phyloP scores from a whole-genome alignment of 495 filamentous ascomycete genomes.

The Diplogelasinospora grovesii region DNA sequence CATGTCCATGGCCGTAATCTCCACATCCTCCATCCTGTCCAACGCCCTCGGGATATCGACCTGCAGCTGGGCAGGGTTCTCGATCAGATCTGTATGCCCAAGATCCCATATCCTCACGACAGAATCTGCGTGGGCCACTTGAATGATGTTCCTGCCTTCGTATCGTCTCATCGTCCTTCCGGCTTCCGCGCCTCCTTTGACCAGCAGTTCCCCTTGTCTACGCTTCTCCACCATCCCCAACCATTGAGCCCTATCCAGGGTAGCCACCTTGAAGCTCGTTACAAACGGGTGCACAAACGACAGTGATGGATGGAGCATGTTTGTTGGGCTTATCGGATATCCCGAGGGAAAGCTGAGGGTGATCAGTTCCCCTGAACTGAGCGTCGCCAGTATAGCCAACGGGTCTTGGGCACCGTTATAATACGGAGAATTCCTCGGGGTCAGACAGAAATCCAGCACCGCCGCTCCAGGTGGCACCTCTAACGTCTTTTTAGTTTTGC shows the following conservation, averaged over 20 bases:
- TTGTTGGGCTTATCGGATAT: constrained; percentile 81
- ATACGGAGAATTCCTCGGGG: constrained; percentile 75
- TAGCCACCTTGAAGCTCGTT: constrained; percentile 56
- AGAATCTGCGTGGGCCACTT: constrained; percentile 80
- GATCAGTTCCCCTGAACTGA: constrained; percentile 79
- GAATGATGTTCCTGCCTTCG: constrained; percentile 72
- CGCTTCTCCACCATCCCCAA: constrained; percentile 78
- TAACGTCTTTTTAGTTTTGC: constrained; percentile 60
- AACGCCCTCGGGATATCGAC: constrained; percentile 82
- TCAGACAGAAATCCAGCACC: constrained; percentile 72
- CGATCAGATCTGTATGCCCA: constrained; percentile 85
- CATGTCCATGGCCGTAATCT: constrained; percentile 68
- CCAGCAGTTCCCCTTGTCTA: constrained; percentile 61
- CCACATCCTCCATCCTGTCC: constrained; percentile 67
- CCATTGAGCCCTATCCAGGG: constrained; percentile 73
- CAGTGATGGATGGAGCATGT: constrained; percentile 78
- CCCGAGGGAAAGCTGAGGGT: constrained; percentile 89
- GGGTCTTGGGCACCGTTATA: constrained; percentile 87
- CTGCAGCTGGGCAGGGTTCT: constrained; percentile 76
- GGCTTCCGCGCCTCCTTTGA: constrained; percentile 69
- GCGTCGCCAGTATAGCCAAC: constrained; percentile 68
- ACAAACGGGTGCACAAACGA: constrained; percentile 85
- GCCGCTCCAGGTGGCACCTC: constrained; percentile 72
- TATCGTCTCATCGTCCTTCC: constrained; percentile 62
- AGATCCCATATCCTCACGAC: constrained; percentile 84